A percentile compares a stretch with the other conserved stretches of the same genome.
phyloP scores from a whole-genome alignment of 345 rosid genomes.

The Citrus sinensis region DVS_A1.0 CM039168.1:19391501-19392000 shows the following conservation, averaged over 20 bases:
- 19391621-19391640: conserved; percentile 54
- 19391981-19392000: conserved; percentile 69
- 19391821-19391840: conserved; percentile 54
- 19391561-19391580: conserved; percentile 66
- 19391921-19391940: conserved; percentile 50
- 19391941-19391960: conserved; percentile 49
- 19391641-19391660: conserved; percentile 64
- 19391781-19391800: conserved; percentile 41
- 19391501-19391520: conserved; percentile 50
- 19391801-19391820: conserved; percentile 53
- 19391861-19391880: conserved; percentile 52
- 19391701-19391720: conserved; percentile 55
- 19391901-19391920: conserved; percentile 29
- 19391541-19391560: conserved; percentile 63
- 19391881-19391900: conserved; percentile 33
- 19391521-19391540: conserved; percentile 56
- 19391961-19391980: conserved; percentile 42
- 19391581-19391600: conserved; percentile 49
- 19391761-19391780: conserved; percentile 51
- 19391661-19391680: conserved; percentile 64
- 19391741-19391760: conserved; percentile 41
- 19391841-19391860: conserved; percentile 60
- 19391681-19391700: conserved; percentile 58
- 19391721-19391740: conserved; percentile 48
- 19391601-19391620: conserved; percentile 54